A percentile compares a stretch with the other conserved stretches of the same genome.
Conservation (phyloP, 495 filamentous ascomycete species). For the Cercophora sp. region DNA sequence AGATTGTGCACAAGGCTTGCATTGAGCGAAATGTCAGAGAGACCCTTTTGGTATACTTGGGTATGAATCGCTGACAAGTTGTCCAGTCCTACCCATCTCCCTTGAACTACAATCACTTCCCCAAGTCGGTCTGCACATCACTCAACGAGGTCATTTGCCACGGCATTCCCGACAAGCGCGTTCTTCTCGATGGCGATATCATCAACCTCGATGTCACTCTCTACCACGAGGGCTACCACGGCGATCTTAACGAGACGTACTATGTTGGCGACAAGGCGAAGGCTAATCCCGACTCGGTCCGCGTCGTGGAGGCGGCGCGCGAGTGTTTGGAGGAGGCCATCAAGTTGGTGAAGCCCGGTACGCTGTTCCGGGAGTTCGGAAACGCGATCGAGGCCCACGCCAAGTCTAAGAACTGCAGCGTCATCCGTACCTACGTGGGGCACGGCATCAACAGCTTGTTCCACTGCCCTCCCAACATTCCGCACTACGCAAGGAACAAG, state of each 20-base stretch:
- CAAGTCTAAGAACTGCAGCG: slow-evolving; percentile 71
- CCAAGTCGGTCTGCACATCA: slow-evolving; percentile 96
- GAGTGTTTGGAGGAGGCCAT: slow-evolving; percentile 82
- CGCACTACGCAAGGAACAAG: slow-evolving; percentile 89
- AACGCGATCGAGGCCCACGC: slow-evolving; percentile 83
- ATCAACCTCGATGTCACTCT: slow-evolving; percentile 85
- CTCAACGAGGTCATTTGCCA: slow-evolving; percentile 96
- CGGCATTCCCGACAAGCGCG: slow-evolving; percentile 79
- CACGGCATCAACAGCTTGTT: slow-evolving; percentile 85
- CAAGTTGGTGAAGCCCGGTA: slow-evolving; percentile 79
- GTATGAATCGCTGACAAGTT: slow-evolving; percentile 15
- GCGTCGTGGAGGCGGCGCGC: slow-evolving; percentile 79
- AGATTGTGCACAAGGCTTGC: slow-evolving; percentile 93
- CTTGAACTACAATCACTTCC: slow-evolving; percentile 93
- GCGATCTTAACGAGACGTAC: slow-evolving; percentile 89
- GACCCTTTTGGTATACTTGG: background rate
- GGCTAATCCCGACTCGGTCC: slow-evolving; percentile 70
- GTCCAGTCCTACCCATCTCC: slow-evolving; percentile 91
- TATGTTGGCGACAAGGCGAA: slow-evolving; percentile 76
- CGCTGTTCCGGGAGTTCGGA: slow-evolving; percentile 78
- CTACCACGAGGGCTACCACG: slow-evolving; percentile 84
- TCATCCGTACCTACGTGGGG: slow-evolving; percentile 85
- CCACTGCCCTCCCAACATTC: slow-evolving; percentile 79
- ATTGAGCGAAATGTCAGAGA: slow-evolving; percentile 78
- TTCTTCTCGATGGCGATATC: slow-evolving; percentile 79